phyloP scores from a whole-genome alignment of 305 asterid genomes.

The Fraxinus latifolia region DNA sequence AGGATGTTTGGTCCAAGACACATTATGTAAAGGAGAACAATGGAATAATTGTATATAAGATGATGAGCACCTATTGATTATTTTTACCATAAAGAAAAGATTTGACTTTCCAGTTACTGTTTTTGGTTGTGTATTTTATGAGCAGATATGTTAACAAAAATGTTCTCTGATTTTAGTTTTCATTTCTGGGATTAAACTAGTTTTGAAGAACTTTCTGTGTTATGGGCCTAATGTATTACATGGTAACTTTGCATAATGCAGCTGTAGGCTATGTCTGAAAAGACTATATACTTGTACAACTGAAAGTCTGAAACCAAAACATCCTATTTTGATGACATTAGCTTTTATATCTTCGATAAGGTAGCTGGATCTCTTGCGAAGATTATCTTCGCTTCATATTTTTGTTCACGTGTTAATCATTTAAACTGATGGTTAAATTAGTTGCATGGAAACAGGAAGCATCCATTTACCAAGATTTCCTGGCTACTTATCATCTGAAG shows the following conservation, averaged over 20 bases:
- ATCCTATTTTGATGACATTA: background rate
- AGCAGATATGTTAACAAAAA: background rate
- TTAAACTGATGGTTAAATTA: slow-evolving; percentile 11
- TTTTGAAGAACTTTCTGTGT: background rate
- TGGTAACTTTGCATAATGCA: background rate
- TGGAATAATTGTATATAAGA: background rate
- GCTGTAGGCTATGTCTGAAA: background rate
- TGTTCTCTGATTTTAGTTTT: background rate
- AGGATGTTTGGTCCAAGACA: background rate
- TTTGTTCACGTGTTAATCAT: background rate
- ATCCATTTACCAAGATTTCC: slow-evolving; percentile 39
- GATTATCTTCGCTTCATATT: background rate
- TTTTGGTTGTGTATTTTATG: background rate
- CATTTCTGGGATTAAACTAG: background rate
- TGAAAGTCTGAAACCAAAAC: background rate
- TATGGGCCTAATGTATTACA: background rate
- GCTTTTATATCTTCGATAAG: slow-evolving; percentile 6
- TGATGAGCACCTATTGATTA: background rate
- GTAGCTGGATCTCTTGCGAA: background rate
- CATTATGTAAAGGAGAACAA: background rate
- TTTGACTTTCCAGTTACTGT: background rate
- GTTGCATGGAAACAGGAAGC: slow-evolving; percentile 39
- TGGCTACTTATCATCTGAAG: slow-evolving; percentile 51
- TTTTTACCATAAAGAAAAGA: background rate
- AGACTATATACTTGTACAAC: background rate